Evolutionary conservation across 148 eudicot genomes (phyloP).

Genomic region (Salicornia ramosissima): DNA sequence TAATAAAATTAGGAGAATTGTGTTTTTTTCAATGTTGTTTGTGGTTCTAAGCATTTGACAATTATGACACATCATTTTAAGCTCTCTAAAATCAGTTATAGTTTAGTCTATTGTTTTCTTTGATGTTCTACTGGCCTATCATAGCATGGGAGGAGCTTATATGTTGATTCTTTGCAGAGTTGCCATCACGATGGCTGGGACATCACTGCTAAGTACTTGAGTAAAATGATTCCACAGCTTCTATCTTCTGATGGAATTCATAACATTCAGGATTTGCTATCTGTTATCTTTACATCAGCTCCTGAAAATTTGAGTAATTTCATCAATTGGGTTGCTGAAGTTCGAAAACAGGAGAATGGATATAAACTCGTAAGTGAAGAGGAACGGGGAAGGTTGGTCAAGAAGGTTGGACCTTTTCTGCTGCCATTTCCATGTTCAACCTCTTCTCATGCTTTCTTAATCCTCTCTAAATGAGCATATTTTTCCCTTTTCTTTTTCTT

Average conservation of each 20-base stretch:
- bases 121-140: neutral
- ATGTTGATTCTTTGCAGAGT: slow-evolving; percentile 27
- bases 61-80: neutral
- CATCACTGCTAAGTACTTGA: slow-evolving; percentile 33
- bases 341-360: slow-evolving; percentile 29
- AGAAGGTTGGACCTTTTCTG: slow-evolving; percentile 28
- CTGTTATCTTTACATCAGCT: slow-evolving; percentile 32
- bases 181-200: slow-evolving; percentile 40
- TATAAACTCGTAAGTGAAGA: slow-evolving; percentile 30
- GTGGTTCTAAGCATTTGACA: neutral
- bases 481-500: neutral
- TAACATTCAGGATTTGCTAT: slow-evolving; percentile 34
- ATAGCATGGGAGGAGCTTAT: neutral
- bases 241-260: slow-evolving; percentile 31
- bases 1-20: neutral
- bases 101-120: neutral
- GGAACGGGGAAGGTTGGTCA: slow-evolving; percentile 33
- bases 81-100: neutral
- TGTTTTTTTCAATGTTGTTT: neutral
- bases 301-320: slow-evolving; percentile 32
- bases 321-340: slow-evolving; percentile 52
- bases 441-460: neutral
- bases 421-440: neutral
- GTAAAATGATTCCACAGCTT: slow-evolving; percentile 31
- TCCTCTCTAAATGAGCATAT: neutral